phyloP scores from a whole-genome alignment of 73 alveolate genomes.

The Loxodes magnus region DNA sequence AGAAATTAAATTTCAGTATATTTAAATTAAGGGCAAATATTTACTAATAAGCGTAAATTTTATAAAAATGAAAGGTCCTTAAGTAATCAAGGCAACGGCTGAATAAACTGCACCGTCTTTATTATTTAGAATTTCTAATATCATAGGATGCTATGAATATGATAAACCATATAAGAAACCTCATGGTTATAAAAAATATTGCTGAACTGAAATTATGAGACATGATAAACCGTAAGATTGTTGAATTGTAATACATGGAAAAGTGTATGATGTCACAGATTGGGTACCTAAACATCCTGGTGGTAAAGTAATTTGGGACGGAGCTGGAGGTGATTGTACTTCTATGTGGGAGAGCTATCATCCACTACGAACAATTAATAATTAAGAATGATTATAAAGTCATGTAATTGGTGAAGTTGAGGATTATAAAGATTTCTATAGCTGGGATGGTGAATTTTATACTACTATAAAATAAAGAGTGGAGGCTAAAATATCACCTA shows the following conservation, averaged over 20 bases:
- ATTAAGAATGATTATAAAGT: slow-evolving; percentile 29
- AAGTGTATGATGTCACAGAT: slow-evolving; percentile 57
- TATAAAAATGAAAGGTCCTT: no score
- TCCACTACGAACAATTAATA: slow-evolving; percentile 23
- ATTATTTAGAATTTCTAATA: no score
- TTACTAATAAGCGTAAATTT: no score
- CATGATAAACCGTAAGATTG: slow-evolving; percentile 56
- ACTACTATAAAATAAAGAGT: slow-evolving; percentile 35
- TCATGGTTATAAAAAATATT: slow-evolving; percentile 15
- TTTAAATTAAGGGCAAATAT: no score
- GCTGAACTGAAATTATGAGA: slow-evolving; percentile 55
- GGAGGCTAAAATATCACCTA: slow-evolving; percentile 37
- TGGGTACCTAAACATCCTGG: slow-evolving; percentile 61
- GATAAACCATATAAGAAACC: no score
- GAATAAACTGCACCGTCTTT: no score
- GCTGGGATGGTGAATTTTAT: slow-evolving; percentile 49
- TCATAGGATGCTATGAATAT: no score
- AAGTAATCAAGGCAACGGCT: no score
- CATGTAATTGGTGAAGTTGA: slow-evolving; percentile 52
- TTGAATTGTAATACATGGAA: slow-evolving; percentile 61
- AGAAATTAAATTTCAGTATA: no score
- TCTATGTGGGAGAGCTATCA: slow-evolving; percentile 67
- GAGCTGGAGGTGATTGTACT: slow-evolving; percentile 80
- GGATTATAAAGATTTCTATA: slow-evolving; percentile 52
- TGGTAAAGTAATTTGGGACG: slow-evolving; percentile 56